Evolutionary conservation across 805 yeast species (phyloP), one percentile per base, ranked within the genome.

Genomic region (Metschnikowia similis): DNA sequence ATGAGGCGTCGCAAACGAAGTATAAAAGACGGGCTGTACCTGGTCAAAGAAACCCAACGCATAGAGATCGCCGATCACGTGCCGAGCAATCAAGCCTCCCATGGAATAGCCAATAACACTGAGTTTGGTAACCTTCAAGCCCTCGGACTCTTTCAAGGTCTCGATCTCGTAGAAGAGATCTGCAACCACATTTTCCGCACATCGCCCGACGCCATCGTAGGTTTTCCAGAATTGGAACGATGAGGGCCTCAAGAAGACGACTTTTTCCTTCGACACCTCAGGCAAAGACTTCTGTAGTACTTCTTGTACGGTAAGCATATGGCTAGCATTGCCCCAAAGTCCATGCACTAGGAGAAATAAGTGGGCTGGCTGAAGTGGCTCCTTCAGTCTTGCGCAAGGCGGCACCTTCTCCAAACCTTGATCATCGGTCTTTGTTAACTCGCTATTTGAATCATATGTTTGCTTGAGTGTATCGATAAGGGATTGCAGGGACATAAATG

Each of bases 101-200:
- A 92, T 70, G 0, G 96, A 88, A 65, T 91, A 92, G 0, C 98
- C 97, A 2, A 88, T 76, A 38, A 92, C 72, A 53, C 95, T 87
- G 45, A 92, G 78, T 56, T 82, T 79, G n/a, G 74, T 71, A 9
- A 89, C 88, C 21, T 58, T 59, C 27, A 50, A 56, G 37, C 60
- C 55, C 41, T 64, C 59, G 41, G 62, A 62, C 45, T 59, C 56
- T 52, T 66, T 67, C 46, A 73, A 60, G 0, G 70, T 61, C 51
- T 71, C 77, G 35, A 72, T 67, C 54, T 72, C 76, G 45, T 68
- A 71, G 30, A 71, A 62, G 45, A 73, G 59, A 45, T 73, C 77
- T 10, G 64, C 56, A 9, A 70, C 60, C 8, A 71, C 67, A 48
- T 66, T 62, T 51, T 63, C 62, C 26, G 73, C 65, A 50, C 72